These are phyloP conservation scores for Ceratobasidium theobromae DNA, from an alignment of 1,284 basidiomycete genomes.

Conservation along the genomic window DNA sequence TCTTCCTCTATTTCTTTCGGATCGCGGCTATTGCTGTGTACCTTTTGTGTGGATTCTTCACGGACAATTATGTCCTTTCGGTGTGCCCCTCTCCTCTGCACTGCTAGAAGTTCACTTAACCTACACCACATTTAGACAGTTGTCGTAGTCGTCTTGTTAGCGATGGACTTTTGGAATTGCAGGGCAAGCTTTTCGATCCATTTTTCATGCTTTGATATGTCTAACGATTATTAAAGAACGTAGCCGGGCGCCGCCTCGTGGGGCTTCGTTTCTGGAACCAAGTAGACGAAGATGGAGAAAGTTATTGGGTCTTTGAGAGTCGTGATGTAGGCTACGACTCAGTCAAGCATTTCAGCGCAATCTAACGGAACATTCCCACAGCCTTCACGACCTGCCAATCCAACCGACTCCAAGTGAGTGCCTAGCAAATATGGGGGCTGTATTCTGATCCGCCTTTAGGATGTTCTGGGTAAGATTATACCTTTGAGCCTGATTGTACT, in stretches of 20 bases:
- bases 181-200: constrained; percentile 55
- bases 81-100: too few species aligned
- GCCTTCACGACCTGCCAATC: constrained; percentile 84
- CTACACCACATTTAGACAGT: constrained; percentile 66
- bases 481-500: not conserved
- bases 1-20: constrained; percentile 85
- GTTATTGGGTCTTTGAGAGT: constrained; percentile 94
- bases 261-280: constrained; percentile 97
- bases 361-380: not conserved
- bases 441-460: constrained; percentile 47
- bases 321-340: constrained; percentile 61
- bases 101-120: too few species aligned
- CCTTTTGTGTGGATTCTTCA: constrained; percentile 83
- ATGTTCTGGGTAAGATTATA: constrained; percentile 82
- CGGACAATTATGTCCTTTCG: constrained; percentile 85
- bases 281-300: constrained; percentile 93
- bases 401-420: constrained; percentile 82
- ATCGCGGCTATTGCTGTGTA: constrained; percentile 83
- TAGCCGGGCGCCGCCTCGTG: constrained; percentile 86
- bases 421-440: not conserved
- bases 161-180: constrained; percentile 97
- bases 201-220: not conserved
- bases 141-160: constrained; percentile 83
- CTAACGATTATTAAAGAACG: constrained; percentile 63
- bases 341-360: not conserved